Percentiles rank a stretch among this genome's conserved stretches.
These are phyloP conservation scores for Cryphonectria nitschkei DNA, from an alignment of 2,329 filamentous ascomycete genomes.

Conservation along the genomic window DNA sequence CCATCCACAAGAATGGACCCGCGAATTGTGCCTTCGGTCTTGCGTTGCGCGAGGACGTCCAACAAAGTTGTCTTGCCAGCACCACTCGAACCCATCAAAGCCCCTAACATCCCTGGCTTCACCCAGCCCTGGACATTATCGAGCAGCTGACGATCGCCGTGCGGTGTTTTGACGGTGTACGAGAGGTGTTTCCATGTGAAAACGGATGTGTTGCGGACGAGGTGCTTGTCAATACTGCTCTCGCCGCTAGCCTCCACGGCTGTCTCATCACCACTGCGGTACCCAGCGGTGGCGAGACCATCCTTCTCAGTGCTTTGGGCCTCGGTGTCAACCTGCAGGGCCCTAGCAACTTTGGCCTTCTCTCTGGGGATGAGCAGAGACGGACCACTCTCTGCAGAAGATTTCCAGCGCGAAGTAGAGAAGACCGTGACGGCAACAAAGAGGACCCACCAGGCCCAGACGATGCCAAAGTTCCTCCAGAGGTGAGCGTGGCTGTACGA, in stretches of 20 bases:
- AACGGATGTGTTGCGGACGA: conserved; percentile 66
- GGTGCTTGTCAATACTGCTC: conserved; percentile 33
- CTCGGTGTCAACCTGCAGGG: not conserved
- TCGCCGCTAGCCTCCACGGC: conserved; percentile 17
- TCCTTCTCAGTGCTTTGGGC: conserved; percentile 40
- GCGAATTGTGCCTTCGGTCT: conserved; percentile 75
- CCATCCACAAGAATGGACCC: conserved; percentile 81
- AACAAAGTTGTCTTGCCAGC: conserved; percentile 86
- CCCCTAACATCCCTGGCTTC: conserved; percentile 77
- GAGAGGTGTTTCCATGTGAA: conserved; percentile 77
- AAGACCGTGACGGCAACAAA: conserved; percentile 55
- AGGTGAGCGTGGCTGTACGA: conserved; percentile 42
- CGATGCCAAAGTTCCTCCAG: conserved; percentile 65
- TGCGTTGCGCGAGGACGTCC: conserved; percentile 79
- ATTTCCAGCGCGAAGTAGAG: conserved; percentile 10
- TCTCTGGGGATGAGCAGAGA: conserved; percentile 62
- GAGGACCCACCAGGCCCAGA: conserved; percentile 66
- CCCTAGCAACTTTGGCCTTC: conserved; percentile 3
- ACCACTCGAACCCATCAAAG: conserved; percentile 80
- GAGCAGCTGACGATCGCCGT: conserved; percentile 68
- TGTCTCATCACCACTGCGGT: conserved; percentile 21
- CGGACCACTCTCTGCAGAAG: conserved; percentile 7
- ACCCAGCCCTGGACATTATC: conserved; percentile 85
- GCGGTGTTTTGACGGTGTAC: conserved; percentile 49
- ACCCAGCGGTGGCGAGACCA: conserved; percentile 28